phyloP scores from a whole-genome alignment of 208 protist species.

The Leishmania major region DNA sequence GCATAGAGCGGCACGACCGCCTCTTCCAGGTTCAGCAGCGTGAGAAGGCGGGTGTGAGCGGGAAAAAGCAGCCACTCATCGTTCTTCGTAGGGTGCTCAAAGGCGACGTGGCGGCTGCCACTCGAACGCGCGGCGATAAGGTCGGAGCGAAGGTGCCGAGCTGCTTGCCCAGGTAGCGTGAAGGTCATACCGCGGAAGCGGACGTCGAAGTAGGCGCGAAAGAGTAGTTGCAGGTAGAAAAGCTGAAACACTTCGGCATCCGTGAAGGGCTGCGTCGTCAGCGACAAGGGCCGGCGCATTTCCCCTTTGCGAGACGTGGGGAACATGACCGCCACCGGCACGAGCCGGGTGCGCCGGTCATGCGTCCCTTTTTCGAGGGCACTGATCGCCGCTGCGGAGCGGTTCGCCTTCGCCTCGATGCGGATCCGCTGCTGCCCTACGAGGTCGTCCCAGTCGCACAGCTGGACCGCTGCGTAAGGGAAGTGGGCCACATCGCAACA shows the following conservation, averaged over 20 bases:
- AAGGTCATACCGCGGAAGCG: slow-evolving; percentile 54
- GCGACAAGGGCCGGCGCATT: slow-evolving; percentile 30
- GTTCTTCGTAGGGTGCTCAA: slow-evolving; percentile 49
- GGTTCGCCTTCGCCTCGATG: slow-evolving; percentile 30
- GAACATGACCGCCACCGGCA: slow-evolving; percentile 40
- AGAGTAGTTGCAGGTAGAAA: slow-evolving; percentile 82
- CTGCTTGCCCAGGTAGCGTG: slow-evolving; percentile 11
- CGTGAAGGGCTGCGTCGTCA: slow-evolving; percentile 65
- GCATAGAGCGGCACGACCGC: slow-evolving; percentile 68
- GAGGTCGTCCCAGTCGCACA: slow-evolving; percentile 38
- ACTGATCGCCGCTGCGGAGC: slow-evolving; percentile 16
- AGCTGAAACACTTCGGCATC: slow-evolving; percentile 89
- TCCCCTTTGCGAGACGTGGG: slow-evolving; percentile 35
- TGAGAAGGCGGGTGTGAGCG: slow-evolving; percentile 45
- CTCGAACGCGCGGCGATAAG: slow-evolving; percentile 40
- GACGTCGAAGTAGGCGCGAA: slow-evolving; percentile 78
- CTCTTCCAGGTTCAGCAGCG: slow-evolving; percentile 59
- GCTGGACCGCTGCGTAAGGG: slow-evolving; percentile 56
- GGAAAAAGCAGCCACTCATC: slow-evolving; percentile 68
- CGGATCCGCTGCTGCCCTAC: slow-evolving; percentile 28
- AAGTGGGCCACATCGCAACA: slow-evolving; percentile 47
- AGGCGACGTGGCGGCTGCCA: slow-evolving; percentile 49
- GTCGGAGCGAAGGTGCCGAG: slow-evolving; percentile 51
- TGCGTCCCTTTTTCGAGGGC: slow-evolving; percentile 7
- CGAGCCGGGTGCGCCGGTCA: slow-evolving; percentile 9